These are phyloP conservation scores for Beauveria brongniartii DNA, from an alignment of 2,329 filamentous ascomycete genomes.

Conservation along the genomic window DNA sequence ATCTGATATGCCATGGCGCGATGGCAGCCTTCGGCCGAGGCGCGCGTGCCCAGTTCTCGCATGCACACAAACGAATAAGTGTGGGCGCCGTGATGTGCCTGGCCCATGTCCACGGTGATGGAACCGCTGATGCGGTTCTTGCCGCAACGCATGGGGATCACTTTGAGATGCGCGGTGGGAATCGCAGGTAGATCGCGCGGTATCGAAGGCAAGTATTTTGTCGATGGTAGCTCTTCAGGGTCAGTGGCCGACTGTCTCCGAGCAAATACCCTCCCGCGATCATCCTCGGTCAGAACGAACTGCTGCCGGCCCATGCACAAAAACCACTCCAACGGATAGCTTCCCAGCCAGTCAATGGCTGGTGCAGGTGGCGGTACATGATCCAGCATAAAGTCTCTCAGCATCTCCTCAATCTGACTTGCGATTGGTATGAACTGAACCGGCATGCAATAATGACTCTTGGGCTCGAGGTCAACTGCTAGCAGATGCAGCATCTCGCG, in stretches of 20 bases:
- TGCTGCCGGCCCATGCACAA: neutral
- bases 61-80: neutral
- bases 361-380: neutral
- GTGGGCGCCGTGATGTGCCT: neutral
- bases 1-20: neutral
- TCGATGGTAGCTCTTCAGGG: neutral
- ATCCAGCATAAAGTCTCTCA: neutral
- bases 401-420: neutral
- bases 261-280: neutral
- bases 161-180: neutral
- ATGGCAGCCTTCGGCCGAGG: neutral
- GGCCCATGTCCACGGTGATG: neutral
- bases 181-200: neutral
- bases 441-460: neutral
- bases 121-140: neutral
- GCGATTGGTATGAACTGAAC: neutral
- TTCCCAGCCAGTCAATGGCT: neutral
- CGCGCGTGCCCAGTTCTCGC: neutral
- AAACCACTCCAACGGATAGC: neutral
- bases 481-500: neutral
- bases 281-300: neutral
- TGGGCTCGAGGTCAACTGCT: neutral
- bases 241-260: neutral
- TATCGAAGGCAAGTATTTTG: neutral
- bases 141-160: neutral